phyloP scores from a whole-genome alignment of 768 basidiomycete species.

The Panus rudis region DNA sequence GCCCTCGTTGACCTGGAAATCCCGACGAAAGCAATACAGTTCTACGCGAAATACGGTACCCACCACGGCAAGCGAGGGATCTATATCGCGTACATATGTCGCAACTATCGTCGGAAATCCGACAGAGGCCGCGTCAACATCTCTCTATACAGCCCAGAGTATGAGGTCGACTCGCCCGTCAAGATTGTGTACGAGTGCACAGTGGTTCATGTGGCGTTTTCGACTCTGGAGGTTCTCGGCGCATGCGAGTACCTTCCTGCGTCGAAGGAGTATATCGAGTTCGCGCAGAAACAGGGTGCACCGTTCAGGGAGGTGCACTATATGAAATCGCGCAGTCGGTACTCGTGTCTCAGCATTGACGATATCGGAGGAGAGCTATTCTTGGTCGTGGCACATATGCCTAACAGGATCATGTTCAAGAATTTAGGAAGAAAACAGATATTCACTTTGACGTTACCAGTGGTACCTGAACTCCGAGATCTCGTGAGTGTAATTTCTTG shows the following conservation, averaged over 20 bases:
- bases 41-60: conserved; percentile 57
- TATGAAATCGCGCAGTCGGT: conserved; percentile 30
- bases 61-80: conserved; percentile 40
- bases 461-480: background rate
- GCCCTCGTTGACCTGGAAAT: conserved; percentile 45
- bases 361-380: conserved; percentile 36
- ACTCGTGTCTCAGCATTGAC: conserved; percentile 35
- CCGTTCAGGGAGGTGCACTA: conserved; percentile 36
- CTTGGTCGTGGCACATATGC: conserved; percentile 35
- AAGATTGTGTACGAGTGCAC: conserved; percentile 39
- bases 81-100: conserved; percentile 45
- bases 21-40: conserved; percentile 42
- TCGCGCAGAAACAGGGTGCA: conserved; percentile 27
- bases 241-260: conserved; percentile 34
- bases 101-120: conserved; percentile 21
- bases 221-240: conserved; percentile 35
- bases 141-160: conserved; percentile 28
- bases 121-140: conserved; percentile 21
- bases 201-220: conserved; percentile 35
- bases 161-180: conserved; percentile 35
- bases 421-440: conserved; percentile 21
- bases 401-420: conserved; percentile 36
- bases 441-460: background rate
- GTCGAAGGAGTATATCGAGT: conserved; percentile 30
- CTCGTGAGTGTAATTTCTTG: background rate